A percentile compares a stretch with the other conserved stretches of the same genome.
These are phyloP conservation scores for Candida suzukii DNA, from an alignment of 805 yeast species.

Conservation along the genomic window DNA sequence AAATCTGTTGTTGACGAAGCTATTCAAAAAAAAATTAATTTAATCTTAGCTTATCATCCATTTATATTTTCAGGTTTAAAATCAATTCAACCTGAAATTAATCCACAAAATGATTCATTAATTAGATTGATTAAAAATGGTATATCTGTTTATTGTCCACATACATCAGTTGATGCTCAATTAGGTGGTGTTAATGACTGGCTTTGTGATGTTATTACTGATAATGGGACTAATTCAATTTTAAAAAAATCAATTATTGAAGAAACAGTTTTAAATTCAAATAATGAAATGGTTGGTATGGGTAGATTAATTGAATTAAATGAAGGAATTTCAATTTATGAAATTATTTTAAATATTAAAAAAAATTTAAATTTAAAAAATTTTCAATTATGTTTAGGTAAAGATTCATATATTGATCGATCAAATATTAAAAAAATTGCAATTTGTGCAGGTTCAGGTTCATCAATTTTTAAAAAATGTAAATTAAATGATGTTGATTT, in stretches of 20 bases:
- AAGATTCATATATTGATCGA: constrained; percentile 18
- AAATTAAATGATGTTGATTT: constrained; percentile 45
- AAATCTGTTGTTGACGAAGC: constrained; percentile 84
- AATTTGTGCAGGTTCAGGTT: constrained; percentile 94
- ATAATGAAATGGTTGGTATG: constrained; percentile 53
- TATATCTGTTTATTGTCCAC: constrained; percentile 91
- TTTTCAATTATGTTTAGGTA: constrained; percentile 54
- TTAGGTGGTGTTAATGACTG: constrained; percentile 93
- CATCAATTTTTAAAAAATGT: constrained; percentile 50
- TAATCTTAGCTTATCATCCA: constrained; percentile 88
- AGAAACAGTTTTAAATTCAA: not conserved
- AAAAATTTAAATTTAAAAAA: constrained; percentile 39
- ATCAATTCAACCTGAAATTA: constrained; percentile 45
- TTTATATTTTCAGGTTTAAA: constrained; percentile 88
- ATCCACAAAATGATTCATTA: constrained; percentile 79
- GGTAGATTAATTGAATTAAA: constrained; percentile 60
- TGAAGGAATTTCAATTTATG: constrained; percentile 33
- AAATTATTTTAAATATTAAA: constrained; percentile 48
- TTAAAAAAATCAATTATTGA: too few species aligned
- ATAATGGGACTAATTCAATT: constrained; percentile 4
- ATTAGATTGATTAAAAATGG: constrained; percentile 65
- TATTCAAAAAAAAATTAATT: constrained; percentile 38
- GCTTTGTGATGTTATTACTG: constrained; percentile 53
- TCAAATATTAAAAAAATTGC: constrained; percentile 53
- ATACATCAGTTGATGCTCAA: constrained; percentile 93